Conservation (phyloP, 164 flowering plant genomes). For the Liriodendron chinense region DNA sequence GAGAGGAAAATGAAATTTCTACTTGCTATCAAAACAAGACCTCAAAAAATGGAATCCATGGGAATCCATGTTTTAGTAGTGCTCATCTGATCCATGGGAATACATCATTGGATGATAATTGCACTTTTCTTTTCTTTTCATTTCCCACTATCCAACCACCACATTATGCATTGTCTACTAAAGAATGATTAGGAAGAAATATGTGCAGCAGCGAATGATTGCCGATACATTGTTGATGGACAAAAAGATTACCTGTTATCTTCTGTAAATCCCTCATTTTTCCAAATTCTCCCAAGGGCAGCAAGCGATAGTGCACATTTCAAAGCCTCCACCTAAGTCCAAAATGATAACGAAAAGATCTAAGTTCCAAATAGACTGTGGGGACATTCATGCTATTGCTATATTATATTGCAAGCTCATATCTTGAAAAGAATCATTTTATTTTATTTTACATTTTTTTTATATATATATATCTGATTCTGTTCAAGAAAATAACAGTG, state of each 20-base stretch:
- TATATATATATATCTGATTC: not conserved
- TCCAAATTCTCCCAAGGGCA: slow-evolving; percentile 76
- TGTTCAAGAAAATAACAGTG: not conserved
- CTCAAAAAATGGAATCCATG: too few species aligned
- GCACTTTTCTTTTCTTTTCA: too few species aligned
- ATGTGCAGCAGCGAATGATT: not conserved
- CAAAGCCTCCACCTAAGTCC: slow-evolving; percentile 74
- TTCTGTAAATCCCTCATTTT: slow-evolving; percentile 78
- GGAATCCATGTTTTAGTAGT: too few species aligned
- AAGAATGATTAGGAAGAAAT: not conserved
- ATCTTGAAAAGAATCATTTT: not conserved
- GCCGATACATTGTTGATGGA: not conserved
- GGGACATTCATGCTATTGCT: not conserved
- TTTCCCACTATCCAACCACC: too few species aligned
- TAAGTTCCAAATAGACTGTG: not conserved
- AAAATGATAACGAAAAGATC: slow-evolving; percentile 8
- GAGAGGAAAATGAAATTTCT: too few species aligned
- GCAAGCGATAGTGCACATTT: slow-evolving; percentile 84
- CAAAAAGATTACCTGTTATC: slow-evolving; percentile 63
- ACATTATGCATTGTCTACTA: not conserved
- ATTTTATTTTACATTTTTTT: not conserved
- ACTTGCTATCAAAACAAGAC: too few species aligned
- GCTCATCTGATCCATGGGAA: too few species aligned
- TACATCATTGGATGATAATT: too few species aligned
- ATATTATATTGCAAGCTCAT: not conserved